Evolutionary conservation across 352 stramenopile species (phyloP), one percentile per base, ranked within the genome.

Genomic region (Phytophthora foliorum): DNA sequence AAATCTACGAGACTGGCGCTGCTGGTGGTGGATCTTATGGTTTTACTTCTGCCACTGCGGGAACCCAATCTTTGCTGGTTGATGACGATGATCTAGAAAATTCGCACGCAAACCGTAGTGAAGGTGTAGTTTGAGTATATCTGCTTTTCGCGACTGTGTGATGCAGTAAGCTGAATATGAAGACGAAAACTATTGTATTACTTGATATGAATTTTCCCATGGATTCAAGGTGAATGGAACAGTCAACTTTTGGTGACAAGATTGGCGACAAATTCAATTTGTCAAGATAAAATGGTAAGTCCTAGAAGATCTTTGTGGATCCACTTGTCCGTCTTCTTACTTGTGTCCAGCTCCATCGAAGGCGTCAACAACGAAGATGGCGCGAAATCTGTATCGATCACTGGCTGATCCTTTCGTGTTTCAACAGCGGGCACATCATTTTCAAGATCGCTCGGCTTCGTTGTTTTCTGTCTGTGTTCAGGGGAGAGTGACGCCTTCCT

Each of bases 11-110:
- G 29, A 50, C 67, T 1, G 67, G 67, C 57, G 54, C 50, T 52
- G 72, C 48, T 5, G 57, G 44, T 11, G 36, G 25, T 6, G 72
- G 70, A 1, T 59, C 66, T 29, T 86, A 86, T 31, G 75, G 78
- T 1, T 86, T 75, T 55, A 41, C 69, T 2, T 68, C 72, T 11
- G 31, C 57, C 8, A 31, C 58, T 17, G 54, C 53, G 16, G 67
- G 55, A 1, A 63, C 72, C 31, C 67, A 72, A 14, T 63, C 72
- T n/a, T 39, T 80, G 17, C 24, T 80, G 25, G 4, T 27, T 17
- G 70, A 67, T 22, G 72, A 70, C 4, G 57, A 64, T 17, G 39
- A 72, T 10, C n/a, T 56, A 36, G 57, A 53, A 13, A 36, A 49
- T 9, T 41, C 34, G 16, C 34, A 65, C 16, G 2, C 1, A 55